Evolutionary conservation across 1,139 yeast genomes (phyloP).

Genomic region (Pneumocystis wakefieldiae): DNA sequence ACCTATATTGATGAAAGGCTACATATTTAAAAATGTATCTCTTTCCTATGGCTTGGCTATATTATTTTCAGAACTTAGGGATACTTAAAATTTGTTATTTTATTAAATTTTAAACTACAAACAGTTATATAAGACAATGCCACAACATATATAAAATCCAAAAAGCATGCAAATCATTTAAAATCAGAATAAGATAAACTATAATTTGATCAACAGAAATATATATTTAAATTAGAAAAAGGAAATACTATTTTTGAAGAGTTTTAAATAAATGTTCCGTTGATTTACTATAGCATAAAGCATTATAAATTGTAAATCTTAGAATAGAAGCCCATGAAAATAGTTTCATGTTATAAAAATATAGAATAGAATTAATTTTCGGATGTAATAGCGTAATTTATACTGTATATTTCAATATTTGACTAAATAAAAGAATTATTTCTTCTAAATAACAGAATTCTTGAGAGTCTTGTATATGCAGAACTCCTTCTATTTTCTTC

Average conservation of each 20-base stretch:
- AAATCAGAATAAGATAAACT: background rate
- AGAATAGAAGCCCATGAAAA: background rate
- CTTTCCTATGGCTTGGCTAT: background rate
- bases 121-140: background rate
- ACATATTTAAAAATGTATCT: background rate
- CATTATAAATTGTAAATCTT: background rate
- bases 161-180: background rate
- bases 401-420: background rate
- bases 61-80: background rate
- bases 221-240: background rate
- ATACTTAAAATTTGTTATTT: background rate
- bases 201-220: background rate
- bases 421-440: background rate
- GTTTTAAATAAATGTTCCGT: background rate
- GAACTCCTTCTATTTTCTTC: background rate
- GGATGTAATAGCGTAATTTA: background rate
- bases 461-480: background rate
- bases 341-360: background rate
- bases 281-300: background rate
- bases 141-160: background rate
- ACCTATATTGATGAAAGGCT: conserved; percentile 22
- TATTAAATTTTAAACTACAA: background rate
- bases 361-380: background rate
- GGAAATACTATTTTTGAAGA: background rate
- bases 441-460: background rate